phyloP scores from a whole-genome alignment of 495 filamentous ascomycete species.

The Polyplosphaeria fusca region DNA sequence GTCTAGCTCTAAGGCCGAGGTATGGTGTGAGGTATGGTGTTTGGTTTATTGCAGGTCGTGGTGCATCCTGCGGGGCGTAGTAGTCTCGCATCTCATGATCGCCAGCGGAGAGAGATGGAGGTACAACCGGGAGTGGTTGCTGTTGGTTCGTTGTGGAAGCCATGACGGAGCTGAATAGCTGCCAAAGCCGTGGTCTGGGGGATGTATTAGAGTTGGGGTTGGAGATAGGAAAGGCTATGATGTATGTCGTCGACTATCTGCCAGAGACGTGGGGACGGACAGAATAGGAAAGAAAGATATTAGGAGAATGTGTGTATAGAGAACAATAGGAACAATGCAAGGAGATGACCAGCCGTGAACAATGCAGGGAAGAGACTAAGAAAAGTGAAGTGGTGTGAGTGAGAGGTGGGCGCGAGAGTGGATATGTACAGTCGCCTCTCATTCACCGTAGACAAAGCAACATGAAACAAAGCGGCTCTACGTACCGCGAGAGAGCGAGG shows the following conservation, averaged over 20 bases:
- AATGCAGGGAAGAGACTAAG: constrained; percentile 26
- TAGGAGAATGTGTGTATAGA: constrained; percentile 18
- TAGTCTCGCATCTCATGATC: constrained; percentile 55
- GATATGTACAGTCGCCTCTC: constrained; percentile 2
- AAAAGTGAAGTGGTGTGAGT: constrained; percentile 12
- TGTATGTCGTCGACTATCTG: constrained; percentile 17
- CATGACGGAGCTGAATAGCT: constrained; percentile 34
- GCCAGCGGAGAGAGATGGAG: constrained; percentile 54
- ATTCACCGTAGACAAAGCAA: constrained; percentile 12
- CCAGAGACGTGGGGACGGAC: constrained; percentile 23
- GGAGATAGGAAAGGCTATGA: background rate
- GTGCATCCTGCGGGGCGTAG: constrained; percentile 47
- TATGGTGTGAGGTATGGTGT: constrained; percentile 76
- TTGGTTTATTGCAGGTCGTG: constrained; percentile 51
- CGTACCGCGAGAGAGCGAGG: constrained; percentile 34
- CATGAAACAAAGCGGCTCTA: constrained; percentile 32
- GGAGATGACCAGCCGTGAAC: constrained; percentile 12
- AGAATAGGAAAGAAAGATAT: constrained; percentile 19
- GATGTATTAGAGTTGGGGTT: constrained; percentile 11
- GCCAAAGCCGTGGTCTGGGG: constrained; percentile 28
- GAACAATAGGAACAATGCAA: constrained; percentile 16
- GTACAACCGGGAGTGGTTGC: constrained; percentile 45
- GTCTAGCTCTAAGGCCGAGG: constrained; percentile 79
- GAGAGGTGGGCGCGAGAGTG: background rate
- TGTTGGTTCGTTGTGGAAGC: constrained; percentile 47